Evolutionary conservation across 768 basidiomycete species (phyloP).

Genomic region (Mycena venus): DNA sequence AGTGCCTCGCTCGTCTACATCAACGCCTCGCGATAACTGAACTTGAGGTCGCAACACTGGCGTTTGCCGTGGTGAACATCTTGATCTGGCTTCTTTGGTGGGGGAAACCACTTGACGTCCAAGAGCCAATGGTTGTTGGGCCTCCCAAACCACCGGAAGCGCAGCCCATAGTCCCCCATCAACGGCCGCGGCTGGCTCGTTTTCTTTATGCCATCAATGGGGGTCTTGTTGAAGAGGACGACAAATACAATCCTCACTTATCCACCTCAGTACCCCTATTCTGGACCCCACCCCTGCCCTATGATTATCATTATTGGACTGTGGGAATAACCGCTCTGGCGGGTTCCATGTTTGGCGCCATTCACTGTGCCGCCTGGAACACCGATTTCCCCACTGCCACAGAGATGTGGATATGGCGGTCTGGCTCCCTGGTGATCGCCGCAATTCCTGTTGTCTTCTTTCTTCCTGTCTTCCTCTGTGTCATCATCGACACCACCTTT

Average conservation of each 20-base stretch:
- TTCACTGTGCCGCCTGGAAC: too few relatives aligned
- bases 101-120: slow-evolving; percentile 54
- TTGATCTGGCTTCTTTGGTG: slow-evolving; percentile 45
- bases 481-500: too few relatives aligned
- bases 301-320: neutral
- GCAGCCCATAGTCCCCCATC: neutral
- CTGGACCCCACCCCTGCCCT: neutral
- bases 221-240: neutral
- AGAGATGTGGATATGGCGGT: too few relatives aligned
- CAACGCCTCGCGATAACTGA: slow-evolving; percentile 46
- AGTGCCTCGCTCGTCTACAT: slow-evolving; percentile 41
- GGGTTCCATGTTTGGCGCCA: slow-evolving; percentile 38
- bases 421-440: too few relatives aligned
- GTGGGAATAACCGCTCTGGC: neutral
- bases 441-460: neutral
- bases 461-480: too few relatives aligned
- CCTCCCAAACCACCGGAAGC: neutral
- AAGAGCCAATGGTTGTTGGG: slow-evolving; percentile 32
- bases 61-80: slow-evolving; percentile 46
- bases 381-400: too few relatives aligned
- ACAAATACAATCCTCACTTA: neutral
- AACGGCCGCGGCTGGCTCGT: too few relatives aligned
- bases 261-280: neutral
- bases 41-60: slow-evolving; percentile 52
- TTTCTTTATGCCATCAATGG: neutral